These are phyloP conservation scores for Syzygium jambos DNA, from an alignment of 345 rosid species.

Conservation along the genomic window DNA sequence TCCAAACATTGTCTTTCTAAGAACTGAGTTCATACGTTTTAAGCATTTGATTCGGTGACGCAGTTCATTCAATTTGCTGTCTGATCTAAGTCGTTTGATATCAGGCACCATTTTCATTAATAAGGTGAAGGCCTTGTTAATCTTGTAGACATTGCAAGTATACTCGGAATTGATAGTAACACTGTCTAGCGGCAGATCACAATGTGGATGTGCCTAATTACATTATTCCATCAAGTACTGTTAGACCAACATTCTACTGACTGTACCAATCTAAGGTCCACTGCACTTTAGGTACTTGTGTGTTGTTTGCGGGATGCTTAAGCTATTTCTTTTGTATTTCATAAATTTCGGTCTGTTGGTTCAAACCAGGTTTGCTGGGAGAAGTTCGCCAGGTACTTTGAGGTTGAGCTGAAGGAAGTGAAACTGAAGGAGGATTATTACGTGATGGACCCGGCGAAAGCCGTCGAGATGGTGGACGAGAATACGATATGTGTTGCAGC, in stretches of 20 bases:
- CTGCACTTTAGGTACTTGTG: neutral
- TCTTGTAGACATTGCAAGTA: neutral
- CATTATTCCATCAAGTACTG: neutral
- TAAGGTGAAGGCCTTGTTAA: neutral
- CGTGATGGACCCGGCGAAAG: conserved; percentile 43
- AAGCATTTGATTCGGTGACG: neutral
- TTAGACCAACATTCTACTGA: neutral
- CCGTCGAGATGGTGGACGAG: conserved; percentile 42
- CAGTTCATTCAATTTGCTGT: neutral
- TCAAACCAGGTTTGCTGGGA: conserved; percentile 39
- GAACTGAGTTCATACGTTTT: neutral
- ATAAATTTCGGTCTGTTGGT: neutral
- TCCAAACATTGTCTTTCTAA: neutral
- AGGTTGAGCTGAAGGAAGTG: conserved; percentile 37
- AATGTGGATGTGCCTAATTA: neutral
- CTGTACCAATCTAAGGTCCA: neutral
- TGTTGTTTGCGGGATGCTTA: neutral
- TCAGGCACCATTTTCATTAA: neutral
- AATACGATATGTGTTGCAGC: conserved; percentile 48
- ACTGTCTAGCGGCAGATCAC: neutral
- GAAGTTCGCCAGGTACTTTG: conserved; percentile 44
- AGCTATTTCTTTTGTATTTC: neutral
- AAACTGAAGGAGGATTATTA: conserved; percentile 20
- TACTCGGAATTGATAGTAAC: neutral
- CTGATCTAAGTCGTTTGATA: neutral